Evolutionary conservation across 1,139 yeast genomes (phyloP).

Genomic region (Candida gigantensis): DNA sequence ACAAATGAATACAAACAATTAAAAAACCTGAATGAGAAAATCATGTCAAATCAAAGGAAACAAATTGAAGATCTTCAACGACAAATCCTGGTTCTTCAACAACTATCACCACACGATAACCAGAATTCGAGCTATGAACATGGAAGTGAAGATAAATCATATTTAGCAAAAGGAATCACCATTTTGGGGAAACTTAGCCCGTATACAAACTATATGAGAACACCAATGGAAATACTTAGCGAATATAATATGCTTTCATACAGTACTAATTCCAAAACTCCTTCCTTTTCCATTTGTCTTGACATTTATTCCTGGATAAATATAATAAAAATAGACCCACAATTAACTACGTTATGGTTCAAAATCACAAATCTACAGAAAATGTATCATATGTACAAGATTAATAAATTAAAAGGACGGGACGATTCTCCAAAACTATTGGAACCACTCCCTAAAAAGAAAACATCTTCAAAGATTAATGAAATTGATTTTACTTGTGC

Average conservation of each 20-base stretch:
- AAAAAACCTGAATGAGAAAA: constrained; percentile 23
- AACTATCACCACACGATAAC: constrained; percentile 20
- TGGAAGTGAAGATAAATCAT: constrained; percentile 2
- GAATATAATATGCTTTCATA: constrained; percentile 14
- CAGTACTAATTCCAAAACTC: neutral
- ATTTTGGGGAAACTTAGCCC: constrained; percentile 21
- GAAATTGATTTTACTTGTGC: constrained; percentile 33
- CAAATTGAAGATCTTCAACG: constrained; percentile 41
- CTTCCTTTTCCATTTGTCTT: constrained; percentile 8
- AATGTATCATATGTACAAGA: constrained; percentile 41
- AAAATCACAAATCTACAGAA: constrained; percentile 44
- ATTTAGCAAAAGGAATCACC: constrained; percentile 11
- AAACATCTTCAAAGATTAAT: constrained; percentile 12
- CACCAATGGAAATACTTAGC: constrained; percentile 21
- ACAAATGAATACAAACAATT: constrained; percentile 24
- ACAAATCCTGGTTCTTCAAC: constrained; percentile 30
- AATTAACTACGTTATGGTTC: constrained; percentile 43
- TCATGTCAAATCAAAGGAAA: constrained; percentile 28
- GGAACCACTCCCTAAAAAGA: constrained; percentile 5
- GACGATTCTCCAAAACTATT: neutral
- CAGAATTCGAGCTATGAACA: neutral
- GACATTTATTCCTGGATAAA: constrained; percentile 41
- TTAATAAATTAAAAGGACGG: constrained; percentile 19
- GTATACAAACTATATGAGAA: constrained; percentile 15
- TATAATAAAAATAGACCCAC: constrained; percentile 43